A percentile compares a stretch with the other conserved stretches of the same genome.
Evolutionary conservation across 2,329 filamentous ascomycete genomes (phyloP).

Genomic region (Penicillium crustosum): DNA sequence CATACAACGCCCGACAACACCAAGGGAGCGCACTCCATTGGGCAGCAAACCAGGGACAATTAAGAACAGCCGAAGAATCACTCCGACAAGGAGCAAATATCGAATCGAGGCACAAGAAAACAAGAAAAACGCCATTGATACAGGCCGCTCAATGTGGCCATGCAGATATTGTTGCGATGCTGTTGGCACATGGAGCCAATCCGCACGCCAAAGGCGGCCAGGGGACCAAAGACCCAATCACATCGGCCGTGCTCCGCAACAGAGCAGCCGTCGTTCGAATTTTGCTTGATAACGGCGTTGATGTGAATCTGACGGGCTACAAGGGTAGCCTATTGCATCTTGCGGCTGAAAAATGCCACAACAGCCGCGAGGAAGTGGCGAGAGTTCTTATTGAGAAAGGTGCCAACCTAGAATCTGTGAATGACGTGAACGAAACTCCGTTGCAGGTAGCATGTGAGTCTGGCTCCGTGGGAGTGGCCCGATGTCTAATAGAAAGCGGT

Average conservation of each 20-base stretch:
- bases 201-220: background rate
- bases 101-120: background rate
- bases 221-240: background rate
- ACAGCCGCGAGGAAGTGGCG: background rate
- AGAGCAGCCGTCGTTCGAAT: background rate
- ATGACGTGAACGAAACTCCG: background rate
- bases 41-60: background rate
- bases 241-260: background rate
- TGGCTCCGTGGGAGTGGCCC: background rate
- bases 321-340: background rate
- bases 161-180: background rate
- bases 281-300: slow-evolving; percentile 1
- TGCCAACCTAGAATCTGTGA: background rate
- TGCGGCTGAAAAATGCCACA: background rate
- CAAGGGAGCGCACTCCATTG: slow-evolving; percentile 6
- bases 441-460: background rate
- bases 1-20: slow-evolving; percentile 1
- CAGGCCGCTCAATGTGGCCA: background rate
- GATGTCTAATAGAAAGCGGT: slow-evolving; percentile 4
- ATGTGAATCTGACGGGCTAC: background rate
- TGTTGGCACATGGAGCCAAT: slow-evolving; percentile 1
- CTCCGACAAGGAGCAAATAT: slow-evolving; percentile 4
- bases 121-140: background rate
- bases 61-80: background rate
- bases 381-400: slow-evolving; percentile 5